Conservation (phyloP, 768 basidiomycete genomes). For the Collybia sp. region DNA sequence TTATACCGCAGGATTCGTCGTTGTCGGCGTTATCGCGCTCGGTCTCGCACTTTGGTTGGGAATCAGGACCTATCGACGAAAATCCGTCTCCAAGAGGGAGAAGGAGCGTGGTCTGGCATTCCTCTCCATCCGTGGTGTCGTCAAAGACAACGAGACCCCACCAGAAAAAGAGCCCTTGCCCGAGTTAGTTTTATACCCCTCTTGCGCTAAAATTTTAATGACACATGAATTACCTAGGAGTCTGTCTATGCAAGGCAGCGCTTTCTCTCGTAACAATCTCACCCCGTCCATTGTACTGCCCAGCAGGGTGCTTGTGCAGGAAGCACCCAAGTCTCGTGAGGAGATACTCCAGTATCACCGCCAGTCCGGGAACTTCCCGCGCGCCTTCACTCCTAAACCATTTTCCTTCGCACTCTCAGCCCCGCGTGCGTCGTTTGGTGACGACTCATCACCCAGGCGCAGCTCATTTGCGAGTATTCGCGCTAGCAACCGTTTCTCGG, state of each 20-base stretch:
- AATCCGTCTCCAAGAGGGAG: slow-evolving; percentile 27
- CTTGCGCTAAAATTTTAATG: background rate
- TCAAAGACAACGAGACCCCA: slow-evolving; percentile 24
- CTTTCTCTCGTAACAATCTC: slow-evolving; percentile 38
- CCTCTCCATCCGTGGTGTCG: slow-evolving; percentile 43
- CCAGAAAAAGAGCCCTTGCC: slow-evolving; percentile 15
- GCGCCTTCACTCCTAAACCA: slow-evolving; percentile 33
- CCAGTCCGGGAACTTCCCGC: slow-evolving; percentile 35
- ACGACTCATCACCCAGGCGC: slow-evolving; percentile 13
- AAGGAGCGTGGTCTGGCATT: slow-evolving; percentile 36
- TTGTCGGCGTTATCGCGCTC: slow-evolving; percentile 36
- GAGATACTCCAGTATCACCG: slow-evolving; percentile 41
- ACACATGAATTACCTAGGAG: too few species aligned
- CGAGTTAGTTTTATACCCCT: background rate
- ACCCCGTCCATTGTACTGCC: slow-evolving; percentile 50
- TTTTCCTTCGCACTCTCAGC: slow-evolving; percentile 35
- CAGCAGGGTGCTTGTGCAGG: slow-evolving; percentile 35
- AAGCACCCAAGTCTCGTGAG: slow-evolving; percentile 26
- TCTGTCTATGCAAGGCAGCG: slow-evolving; percentile 5
- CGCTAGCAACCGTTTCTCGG: slow-evolving; percentile 34
- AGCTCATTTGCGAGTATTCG: slow-evolving; percentile 24
- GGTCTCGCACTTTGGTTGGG: slow-evolving; percentile 37
- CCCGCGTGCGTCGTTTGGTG: slow-evolving; percentile 11
- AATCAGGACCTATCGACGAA: slow-evolving; percentile 36
- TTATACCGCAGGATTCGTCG: slow-evolving; percentile 47